These are phyloP conservation scores for Coelastrella sp. DNA, from an alignment of 139 green algal species.

Conservation along the genomic window DNA sequence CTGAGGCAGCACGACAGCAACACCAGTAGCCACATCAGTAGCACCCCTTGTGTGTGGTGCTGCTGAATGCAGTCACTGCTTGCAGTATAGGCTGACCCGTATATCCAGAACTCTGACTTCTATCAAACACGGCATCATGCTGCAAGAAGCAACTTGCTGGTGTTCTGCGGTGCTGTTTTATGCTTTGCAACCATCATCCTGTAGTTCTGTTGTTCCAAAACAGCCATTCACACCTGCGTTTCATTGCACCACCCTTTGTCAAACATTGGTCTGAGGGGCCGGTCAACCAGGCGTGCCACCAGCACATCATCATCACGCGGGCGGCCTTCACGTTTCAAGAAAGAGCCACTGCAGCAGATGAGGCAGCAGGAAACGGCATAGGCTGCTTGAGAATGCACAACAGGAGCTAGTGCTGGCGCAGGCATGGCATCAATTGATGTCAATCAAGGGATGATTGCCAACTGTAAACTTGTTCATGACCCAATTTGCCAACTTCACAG, in stretches of 20 bases:
- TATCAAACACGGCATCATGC: no score
- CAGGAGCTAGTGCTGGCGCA: neutral
- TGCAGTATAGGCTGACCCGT: no score
- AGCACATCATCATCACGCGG: conserved; percentile 90
- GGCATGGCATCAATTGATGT: no score
- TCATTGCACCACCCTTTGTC: conserved; percentile 88
- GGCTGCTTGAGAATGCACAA: neutral
- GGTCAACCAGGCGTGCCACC: conserved; percentile 90
- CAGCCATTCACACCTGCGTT: conserved; percentile 80
- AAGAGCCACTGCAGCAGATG: conserved; percentile 75
- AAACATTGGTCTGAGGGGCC: conserved; percentile 95
- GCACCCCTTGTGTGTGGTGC: neutral
- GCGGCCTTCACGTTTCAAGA: conserved; percentile 93
- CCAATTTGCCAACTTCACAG: neutral
- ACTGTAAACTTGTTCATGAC: neutral
- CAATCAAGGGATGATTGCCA: no score
- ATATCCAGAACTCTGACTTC: no score
- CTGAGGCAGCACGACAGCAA: conserved; percentile 61
- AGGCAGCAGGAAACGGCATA: neutral
- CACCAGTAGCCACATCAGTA: neutral
- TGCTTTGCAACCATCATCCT: no score
- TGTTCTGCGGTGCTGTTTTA: no score
- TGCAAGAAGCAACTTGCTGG: no score
- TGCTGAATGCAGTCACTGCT: neutral
- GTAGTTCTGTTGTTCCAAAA: neutral